These are phyloP conservation scores for Oryza meyeriana DNA, from an alignment of 176 grass and related monocot genomes.

Conservation along the genomic window DNA sequence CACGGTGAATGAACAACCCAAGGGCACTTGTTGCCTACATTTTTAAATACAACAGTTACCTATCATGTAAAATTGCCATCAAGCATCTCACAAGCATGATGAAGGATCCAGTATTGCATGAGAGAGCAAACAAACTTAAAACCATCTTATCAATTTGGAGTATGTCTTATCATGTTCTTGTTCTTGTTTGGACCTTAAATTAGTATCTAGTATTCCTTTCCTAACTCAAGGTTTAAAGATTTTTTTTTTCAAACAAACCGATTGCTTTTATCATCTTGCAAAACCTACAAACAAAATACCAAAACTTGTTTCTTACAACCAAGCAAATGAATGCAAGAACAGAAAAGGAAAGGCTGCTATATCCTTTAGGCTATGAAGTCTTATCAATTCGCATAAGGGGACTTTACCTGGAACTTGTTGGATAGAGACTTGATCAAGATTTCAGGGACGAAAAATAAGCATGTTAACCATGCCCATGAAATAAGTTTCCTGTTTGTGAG, in stretches of 20 bases:
- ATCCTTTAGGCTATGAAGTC: not conserved
- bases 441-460: slow-evolving; percentile 88
- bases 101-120: not conserved
- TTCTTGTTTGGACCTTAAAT: slow-evolving; percentile 16
- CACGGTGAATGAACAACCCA: slow-evolving; percentile 56
- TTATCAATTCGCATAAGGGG: slow-evolving; percentile 2
- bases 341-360: not conserved
- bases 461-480: slow-evolving; percentile 97
- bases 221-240: not conserved
- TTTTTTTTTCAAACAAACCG: not conserved
- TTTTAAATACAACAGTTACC: not conserved
- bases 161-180: not conserved
- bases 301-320: not conserved
- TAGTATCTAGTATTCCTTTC: slow-evolving; percentile 1
- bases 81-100: not conserved
- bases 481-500: slow-evolving; percentile 74
- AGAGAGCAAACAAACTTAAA: slow-evolving; percentile 1
- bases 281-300: not conserved
- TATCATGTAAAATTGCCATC: not conserved
- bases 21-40: slow-evolving; percentile 61
- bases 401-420: slow-evolving; percentile 64
- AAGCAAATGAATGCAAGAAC: slow-evolving; percentile 2
- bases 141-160: not conserved
- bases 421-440: slow-evolving; percentile 75
- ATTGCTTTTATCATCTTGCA: slow-evolving; percentile 4